Conservation (phyloP, 2,329 filamentous ascomycete species). For the Sporothrix humicola region DNA sequence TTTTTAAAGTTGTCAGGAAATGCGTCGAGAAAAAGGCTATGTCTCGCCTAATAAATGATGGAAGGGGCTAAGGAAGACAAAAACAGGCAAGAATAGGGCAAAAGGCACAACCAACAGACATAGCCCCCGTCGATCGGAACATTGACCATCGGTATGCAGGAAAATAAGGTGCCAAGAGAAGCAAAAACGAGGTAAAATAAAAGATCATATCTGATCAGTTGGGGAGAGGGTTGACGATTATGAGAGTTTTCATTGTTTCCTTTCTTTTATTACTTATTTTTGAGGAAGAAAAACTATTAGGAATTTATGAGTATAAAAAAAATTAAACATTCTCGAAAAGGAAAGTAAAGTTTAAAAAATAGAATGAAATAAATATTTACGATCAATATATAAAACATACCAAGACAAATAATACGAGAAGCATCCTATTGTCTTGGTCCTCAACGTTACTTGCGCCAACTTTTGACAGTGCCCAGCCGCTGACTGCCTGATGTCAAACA, state of each 20-base stretch:
- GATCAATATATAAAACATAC: no score
- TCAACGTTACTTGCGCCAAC: neutral
- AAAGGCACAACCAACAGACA: neutral
- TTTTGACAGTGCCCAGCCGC: neutral
- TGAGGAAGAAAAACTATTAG: no score
- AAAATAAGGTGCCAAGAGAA: neutral
- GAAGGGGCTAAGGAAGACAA: neutral
- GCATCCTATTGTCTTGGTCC: neutral
- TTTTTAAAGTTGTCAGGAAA: neutral
- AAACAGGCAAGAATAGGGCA: neutral
- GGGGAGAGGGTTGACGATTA: no score
- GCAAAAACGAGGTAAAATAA: neutral
- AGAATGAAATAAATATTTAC: no score
- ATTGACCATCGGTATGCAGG: neutral
- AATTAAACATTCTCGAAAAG: no score
- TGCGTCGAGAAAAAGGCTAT: neutral
- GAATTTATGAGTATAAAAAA: no score
- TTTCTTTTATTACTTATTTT: no score
- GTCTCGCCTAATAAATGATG: neutral
- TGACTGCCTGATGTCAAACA: neutral
- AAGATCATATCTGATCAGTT: neutral
- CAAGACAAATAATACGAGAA: no score
- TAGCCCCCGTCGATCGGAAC: slow-evolving; percentile 4
- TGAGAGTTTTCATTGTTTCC: no score
- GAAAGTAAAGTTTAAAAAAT: no score